A percentile compares a stretch with the other conserved stretches of the same genome.
These are phyloP conservation scores for Anthracocystis setariae DNA, from an alignment of 1,284 basidiomycete species.

Conservation along the genomic window DNA sequence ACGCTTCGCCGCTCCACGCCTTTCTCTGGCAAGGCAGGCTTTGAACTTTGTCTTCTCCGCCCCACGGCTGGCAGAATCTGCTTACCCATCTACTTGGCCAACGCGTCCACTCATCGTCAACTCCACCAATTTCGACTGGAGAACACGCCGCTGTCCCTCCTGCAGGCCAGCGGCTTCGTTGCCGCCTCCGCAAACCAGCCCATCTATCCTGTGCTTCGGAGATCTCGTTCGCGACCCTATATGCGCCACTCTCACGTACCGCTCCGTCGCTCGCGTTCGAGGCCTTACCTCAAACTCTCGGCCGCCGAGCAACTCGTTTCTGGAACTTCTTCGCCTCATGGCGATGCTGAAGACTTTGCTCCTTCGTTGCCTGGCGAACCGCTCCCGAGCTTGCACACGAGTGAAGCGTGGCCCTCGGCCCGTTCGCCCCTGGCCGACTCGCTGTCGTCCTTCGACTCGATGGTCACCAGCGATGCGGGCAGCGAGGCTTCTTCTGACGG, in stretches of 20 bases:
- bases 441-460: conserved; percentile 25
- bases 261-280: conserved; percentile 44
- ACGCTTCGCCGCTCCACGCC: conserved; percentile 17
- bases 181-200: conserved; percentile 4
- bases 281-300: conserved; percentile 30
- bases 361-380: conserved; percentile 49
- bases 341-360: conserved; percentile 32
- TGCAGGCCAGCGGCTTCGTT: not conserved
- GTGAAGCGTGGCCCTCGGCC: conserved; percentile 47
- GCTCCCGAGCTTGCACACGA: conserved; percentile 22
- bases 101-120: conserved; percentile 46
- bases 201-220: conserved; percentile 25
- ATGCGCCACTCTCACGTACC: conserved; percentile 21
- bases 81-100: conserved; percentile 44
- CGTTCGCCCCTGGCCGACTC: conserved; percentile 20
- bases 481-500: conserved; percentile 32
- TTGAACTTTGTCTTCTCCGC: conserved; percentile 52
- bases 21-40: conserved; percentile 50
- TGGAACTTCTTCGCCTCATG: conserved; percentile 2
- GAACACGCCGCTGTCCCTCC: not conserved
- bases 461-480: conserved; percentile 20
- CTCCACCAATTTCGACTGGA: conserved; percentile 24
- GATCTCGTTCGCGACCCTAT: conserved; percentile 46
- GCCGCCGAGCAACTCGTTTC: conserved; percentile 13
- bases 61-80: conserved; percentile 27